These are phyloP conservation scores for Apophysomyces sp. DNA, from an alignment of 371 early-diverging fungal species.

Conservation along the genomic window DNA sequence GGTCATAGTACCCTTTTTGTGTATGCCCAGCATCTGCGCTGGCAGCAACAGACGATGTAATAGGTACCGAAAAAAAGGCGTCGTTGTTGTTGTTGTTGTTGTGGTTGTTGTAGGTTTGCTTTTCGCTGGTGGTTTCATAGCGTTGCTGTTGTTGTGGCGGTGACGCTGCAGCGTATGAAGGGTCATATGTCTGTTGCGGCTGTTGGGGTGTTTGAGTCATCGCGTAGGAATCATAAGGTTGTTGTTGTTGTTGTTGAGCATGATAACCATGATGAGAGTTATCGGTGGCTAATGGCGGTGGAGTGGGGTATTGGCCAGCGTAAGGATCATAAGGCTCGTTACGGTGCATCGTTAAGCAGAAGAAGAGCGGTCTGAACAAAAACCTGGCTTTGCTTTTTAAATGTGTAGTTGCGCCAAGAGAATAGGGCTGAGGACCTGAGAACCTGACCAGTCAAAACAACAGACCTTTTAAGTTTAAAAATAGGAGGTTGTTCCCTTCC, in stretches of 20 bases:
- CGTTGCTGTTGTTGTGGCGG: too few species aligned
- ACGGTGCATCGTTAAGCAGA: neutral
- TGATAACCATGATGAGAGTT: neutral
- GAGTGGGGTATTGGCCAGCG: conserved; percentile 21
- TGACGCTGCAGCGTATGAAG: too few species aligned
- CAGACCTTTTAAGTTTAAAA: too few species aligned
- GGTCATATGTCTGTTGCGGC: neutral
- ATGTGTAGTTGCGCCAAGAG: too few species aligned
- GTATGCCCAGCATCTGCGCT: neutral
- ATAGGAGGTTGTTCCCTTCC: too few species aligned
- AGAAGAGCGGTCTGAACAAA: too few species aligned
- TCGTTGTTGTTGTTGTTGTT: neutral
- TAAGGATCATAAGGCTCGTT: conserved; percentile 18
- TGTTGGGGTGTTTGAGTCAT: conserved; percentile 7
- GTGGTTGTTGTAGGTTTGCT: neutral
- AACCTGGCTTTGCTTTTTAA: too few species aligned
- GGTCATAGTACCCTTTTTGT: conserved; percentile 18
- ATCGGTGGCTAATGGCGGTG: neutral
- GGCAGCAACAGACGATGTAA: neutral
- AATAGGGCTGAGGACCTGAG: neutral
- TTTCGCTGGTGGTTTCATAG: neutral
- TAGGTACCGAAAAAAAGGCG: conserved; percentile 2
- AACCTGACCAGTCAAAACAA: neutral
- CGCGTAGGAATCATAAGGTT: neutral
- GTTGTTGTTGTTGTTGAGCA: conserved; percentile 9